These are phyloP conservation scores for Tephrocybe rancida DNA, from an alignment of 768 basidiomycete species.

Conservation along the genomic window DNA sequence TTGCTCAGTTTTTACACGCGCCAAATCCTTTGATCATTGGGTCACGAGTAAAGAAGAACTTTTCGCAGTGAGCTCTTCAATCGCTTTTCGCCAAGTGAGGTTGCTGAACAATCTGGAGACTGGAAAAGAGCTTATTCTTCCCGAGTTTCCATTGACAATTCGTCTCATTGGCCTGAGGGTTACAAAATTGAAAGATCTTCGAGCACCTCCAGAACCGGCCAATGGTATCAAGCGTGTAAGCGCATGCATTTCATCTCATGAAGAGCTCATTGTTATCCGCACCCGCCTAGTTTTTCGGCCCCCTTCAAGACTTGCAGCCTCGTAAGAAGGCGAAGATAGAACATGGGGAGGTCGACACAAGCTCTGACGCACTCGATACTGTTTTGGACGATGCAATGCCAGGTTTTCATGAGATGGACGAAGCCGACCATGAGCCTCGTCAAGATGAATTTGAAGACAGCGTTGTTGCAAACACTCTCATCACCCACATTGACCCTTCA, in stretches of 20 bases:
- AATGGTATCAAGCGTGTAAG: slow-evolving; percentile 77
- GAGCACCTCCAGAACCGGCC: slow-evolving; percentile 37
- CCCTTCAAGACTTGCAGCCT: slow-evolving; percentile 31
- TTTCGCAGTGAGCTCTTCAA: slow-evolving; percentile 54
- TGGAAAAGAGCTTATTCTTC: slow-evolving; percentile 79
- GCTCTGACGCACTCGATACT: slow-evolving; percentile 20
- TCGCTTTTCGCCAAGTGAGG: slow-evolving; percentile 1
- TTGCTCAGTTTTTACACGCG: slow-evolving; percentile 71
- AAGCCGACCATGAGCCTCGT: slow-evolving; percentile 31
- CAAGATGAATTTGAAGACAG: slow-evolving; percentile 20
- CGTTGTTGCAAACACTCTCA: slow-evolving; percentile 19
- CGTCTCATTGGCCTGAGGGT: slow-evolving; percentile 88
- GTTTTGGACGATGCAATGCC: slow-evolving; percentile 46
- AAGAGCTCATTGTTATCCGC: not conserved
- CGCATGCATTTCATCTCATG: slow-evolving; percentile 2
- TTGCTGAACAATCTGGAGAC: slow-evolving; percentile 42
- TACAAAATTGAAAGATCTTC: slow-evolving; percentile 87
- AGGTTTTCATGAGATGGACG: slow-evolving; percentile 54
- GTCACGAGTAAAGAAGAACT: slow-evolving; percentile 81
- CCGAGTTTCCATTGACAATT: slow-evolving; percentile 78
- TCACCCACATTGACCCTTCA: slow-evolving; percentile 3
- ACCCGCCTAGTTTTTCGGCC: slow-evolving; percentile 58
- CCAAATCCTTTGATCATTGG: slow-evolving; percentile 78
- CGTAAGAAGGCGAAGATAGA: slow-evolving; percentile 42
- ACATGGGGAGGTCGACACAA: slow-evolving; percentile 20